phyloP scores from a whole-genome alignment of 2,329 filamentous ascomycete genomes.

The Pseudofabraea citricarpa region DNA sequence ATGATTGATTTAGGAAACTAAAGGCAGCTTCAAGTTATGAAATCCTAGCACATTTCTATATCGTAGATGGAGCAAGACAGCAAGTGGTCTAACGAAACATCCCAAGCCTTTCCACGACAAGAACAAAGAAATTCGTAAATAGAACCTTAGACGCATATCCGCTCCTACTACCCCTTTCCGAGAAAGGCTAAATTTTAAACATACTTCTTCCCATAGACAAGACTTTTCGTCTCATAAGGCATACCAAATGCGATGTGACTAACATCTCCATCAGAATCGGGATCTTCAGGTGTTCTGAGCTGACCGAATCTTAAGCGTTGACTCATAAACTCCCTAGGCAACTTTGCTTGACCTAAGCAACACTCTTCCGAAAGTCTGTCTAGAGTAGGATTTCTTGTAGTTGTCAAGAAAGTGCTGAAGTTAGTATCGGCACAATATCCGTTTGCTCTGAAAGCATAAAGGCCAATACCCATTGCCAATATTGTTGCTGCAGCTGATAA shows the following conservation, averaged over 20 bases:
- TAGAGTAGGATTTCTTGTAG: neutral
- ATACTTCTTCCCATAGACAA: constrained; percentile 2
- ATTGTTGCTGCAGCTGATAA: neutral
- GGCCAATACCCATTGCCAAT: neutral
- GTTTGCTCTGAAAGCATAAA: constrained; percentile 1
- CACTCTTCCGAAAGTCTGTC: neutral
- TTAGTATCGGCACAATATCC: constrained; percentile 1
- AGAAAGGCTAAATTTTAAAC: too few species aligned
- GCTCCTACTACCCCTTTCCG: too few species aligned
- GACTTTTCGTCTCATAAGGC: neutral
- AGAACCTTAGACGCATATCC: too few species aligned
- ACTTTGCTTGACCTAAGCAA: neutral
- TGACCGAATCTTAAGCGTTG: neutral
- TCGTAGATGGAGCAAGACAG: too few species aligned
- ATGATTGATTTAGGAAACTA: too few species aligned
- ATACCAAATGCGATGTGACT: constrained; percentile 1
- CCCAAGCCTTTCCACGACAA: too few species aligned
- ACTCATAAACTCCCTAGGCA: neutral
- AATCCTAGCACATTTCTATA: too few species aligned
- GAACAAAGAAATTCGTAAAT: too few species aligned
- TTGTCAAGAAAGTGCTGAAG: constrained; percentile 1
- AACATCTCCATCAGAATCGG: too few species aligned
- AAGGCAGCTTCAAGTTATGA: too few species aligned
- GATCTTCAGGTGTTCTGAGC: neutral
- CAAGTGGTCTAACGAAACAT: too few species aligned